These are phyloP conservation scores for Oryza australiensis DNA, from an alignment of 176 grass and related monocot species.

Conservation along the genomic window DNA sequence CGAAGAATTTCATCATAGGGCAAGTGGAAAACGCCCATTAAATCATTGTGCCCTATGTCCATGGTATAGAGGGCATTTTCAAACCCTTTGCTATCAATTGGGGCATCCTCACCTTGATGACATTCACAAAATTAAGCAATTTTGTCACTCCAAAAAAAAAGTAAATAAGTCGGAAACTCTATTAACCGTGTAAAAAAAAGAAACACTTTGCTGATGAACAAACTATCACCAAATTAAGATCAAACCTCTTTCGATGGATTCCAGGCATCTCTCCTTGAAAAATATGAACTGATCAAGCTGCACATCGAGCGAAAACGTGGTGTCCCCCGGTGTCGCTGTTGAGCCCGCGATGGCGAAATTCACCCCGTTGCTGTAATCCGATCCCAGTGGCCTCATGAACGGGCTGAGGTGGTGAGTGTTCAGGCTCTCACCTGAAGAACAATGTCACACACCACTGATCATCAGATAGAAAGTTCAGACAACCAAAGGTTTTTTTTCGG, in stretches of 20 bases:
- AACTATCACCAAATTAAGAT: neutral
- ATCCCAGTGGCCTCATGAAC: conserved; percentile 65
- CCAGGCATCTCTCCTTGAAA: conserved; percentile 55
- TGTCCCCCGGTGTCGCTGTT: conserved; percentile 27
- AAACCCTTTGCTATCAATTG: conserved; percentile 46
- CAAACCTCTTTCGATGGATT: conserved; percentile 48
- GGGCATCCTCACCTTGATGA: conserved; percentile 41
- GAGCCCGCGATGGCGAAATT: conserved; percentile 70
- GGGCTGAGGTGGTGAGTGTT: conserved; percentile 62
- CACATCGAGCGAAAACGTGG: conserved; percentile 49
- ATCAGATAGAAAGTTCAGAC: neutral
- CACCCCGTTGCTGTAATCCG: conserved; percentile 59
- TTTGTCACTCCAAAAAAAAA: neutral
- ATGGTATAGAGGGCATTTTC: conserved; percentile 65
- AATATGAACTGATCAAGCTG: conserved; percentile 68
- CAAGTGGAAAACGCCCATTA: conserved; percentile 51
- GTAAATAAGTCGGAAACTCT: neutral
- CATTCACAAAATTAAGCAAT: neutral
- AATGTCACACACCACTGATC: neutral
- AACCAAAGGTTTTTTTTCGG: too few species aligned
- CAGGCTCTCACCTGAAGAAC: conserved; percentile 54
- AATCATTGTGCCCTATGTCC: conserved; percentile 93
- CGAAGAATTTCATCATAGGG: conserved; percentile 48
- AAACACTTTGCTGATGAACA: neutral
- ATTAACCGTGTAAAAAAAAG: neutral